Evolutionary conservation across 2,329 filamentous ascomycete species (phyloP).

Genomic region (Venturia oleaginea): DNA sequence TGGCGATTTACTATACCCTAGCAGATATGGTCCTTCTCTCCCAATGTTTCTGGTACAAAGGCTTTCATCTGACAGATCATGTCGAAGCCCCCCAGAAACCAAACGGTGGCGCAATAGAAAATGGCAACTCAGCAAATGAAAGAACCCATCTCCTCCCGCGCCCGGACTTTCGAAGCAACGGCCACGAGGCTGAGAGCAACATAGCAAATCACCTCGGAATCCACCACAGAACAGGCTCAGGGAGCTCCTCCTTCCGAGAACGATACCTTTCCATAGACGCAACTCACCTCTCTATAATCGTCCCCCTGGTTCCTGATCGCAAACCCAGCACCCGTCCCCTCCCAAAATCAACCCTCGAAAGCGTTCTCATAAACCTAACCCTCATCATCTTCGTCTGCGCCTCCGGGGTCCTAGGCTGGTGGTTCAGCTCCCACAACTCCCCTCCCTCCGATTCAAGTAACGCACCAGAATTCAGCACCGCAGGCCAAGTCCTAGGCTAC

Average conservation of each 20-base stretch:
- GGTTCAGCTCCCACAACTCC: slow-evolving; percentile 48
- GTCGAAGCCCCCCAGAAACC: slow-evolving; percentile 16
- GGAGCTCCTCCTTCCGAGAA: background rate
- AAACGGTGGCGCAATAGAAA: slow-evolving; percentile 19
- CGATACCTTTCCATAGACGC: slow-evolving; percentile 38
- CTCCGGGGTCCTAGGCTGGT: slow-evolving; percentile 81
- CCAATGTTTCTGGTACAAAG: slow-evolving; percentile 94
- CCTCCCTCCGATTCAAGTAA: slow-evolving; percentile 23
- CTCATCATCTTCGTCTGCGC: slow-evolving; percentile 69
- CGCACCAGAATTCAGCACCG: slow-evolving; percentile 57
- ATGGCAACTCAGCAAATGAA: slow-evolving; percentile 29
- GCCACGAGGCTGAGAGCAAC: background rate
- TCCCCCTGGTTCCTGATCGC: slow-evolving; percentile 56
- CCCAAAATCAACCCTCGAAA: slow-evolving; percentile 38
- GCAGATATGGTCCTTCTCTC: slow-evolving; percentile 79
- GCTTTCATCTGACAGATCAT: slow-evolving; percentile 48
- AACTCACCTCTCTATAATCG: slow-evolving; percentile 67
- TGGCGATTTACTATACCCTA: slow-evolving; percentile 90
- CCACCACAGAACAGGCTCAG: slow-evolving; percentile 16
- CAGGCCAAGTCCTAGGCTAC: slow-evolving; percentile 89
- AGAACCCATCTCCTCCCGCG: slow-evolving; percentile 24
- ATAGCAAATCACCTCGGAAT: slow-evolving; percentile 19
- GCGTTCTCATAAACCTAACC: slow-evolving; percentile 61
- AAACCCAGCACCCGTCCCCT: background rate
- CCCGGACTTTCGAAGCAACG: background rate